phyloP scores from a whole-genome alignment of 148 eudicot genomes.

The Oxyria digyna region DNA sequence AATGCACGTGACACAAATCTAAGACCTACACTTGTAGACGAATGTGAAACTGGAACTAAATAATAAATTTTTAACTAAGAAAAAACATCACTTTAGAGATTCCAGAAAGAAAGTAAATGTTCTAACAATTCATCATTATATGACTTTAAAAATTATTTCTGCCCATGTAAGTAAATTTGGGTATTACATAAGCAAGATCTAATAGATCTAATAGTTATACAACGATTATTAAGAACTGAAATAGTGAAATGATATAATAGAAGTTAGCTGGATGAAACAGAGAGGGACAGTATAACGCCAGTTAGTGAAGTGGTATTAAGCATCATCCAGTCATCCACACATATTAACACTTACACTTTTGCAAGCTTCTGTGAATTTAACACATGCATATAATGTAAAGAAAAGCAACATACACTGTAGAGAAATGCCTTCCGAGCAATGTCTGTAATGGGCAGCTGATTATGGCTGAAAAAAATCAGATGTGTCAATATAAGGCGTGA shows the following conservation, averaged over 20 bases:
- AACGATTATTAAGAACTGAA: not conserved
- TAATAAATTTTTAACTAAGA: not conserved
- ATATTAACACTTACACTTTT: not conserved
- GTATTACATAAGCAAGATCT: not conserved
- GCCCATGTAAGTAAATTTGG: not conserved
- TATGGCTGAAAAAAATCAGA: constrained; percentile 40
- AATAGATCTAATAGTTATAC: not conserved
- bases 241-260: not conserved
- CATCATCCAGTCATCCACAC: no score
- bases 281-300: not conserved
- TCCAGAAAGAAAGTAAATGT: not conserved
- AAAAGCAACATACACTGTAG: constrained; percentile 63
- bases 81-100: not conserved
- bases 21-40: not conserved
- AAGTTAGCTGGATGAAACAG: not conserved
- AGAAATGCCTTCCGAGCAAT: constrained; percentile 94
- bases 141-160: not conserved
- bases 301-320: no score
- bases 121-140: not conserved
- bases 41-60: not conserved
- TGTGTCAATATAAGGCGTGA: not conserved
- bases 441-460: constrained; percentile 81
- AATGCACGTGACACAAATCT: not conserved
- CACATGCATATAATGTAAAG: not conserved
- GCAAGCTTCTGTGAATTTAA: not conserved